Percentiles rank a stretch among this genome's conserved stretches.
Conservation (phyloP, 192 early-diverging fungal genomes). For the Mortierella alpina region DNA sequence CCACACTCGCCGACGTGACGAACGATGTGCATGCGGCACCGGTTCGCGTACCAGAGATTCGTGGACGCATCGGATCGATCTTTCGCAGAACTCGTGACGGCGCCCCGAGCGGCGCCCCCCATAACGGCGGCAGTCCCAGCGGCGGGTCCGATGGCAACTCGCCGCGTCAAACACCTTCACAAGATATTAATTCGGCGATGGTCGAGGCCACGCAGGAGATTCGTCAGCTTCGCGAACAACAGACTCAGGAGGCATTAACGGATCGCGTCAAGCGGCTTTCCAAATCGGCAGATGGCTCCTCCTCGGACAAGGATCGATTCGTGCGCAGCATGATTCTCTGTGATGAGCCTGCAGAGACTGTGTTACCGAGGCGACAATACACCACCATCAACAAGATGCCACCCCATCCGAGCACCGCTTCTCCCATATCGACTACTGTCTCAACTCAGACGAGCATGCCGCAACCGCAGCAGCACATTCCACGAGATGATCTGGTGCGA, state of each 20-base stretch:
- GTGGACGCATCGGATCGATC: too few species aligned
- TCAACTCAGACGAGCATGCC: not conserved
- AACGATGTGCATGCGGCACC: too few species aligned
- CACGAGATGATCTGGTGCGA: conserved; percentile 16
- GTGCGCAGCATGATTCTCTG: conserved; percentile 16
- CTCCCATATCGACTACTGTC: not conserved
- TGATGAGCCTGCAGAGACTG: not conserved
- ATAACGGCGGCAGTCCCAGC: not conserved
- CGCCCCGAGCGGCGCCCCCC: not conserved
- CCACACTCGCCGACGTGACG: too few species aligned
- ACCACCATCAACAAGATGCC: not conserved
- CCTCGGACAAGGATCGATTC: conserved; percentile 46
- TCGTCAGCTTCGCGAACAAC: conserved; percentile 44
- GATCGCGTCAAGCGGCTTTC: conserved; percentile 48
- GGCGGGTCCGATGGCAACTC: conserved; percentile 1
- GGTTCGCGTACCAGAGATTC: too few species aligned
- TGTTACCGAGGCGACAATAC: not conserved
- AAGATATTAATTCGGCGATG: conserved; percentile 46
- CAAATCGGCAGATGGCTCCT: conserved; percentile 15
- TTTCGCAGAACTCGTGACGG: not conserved
- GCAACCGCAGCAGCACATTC: not conserved
- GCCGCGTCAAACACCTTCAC: conserved; percentile 20
- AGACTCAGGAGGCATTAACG: conserved; percentile 42
- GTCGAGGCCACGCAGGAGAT: conserved; percentile 48
- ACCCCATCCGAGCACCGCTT: not conserved